phyloP scores from a whole-genome alignment of 1,284 basidiomycete genomes.

The Mycosarcoma maydis region DNA sequence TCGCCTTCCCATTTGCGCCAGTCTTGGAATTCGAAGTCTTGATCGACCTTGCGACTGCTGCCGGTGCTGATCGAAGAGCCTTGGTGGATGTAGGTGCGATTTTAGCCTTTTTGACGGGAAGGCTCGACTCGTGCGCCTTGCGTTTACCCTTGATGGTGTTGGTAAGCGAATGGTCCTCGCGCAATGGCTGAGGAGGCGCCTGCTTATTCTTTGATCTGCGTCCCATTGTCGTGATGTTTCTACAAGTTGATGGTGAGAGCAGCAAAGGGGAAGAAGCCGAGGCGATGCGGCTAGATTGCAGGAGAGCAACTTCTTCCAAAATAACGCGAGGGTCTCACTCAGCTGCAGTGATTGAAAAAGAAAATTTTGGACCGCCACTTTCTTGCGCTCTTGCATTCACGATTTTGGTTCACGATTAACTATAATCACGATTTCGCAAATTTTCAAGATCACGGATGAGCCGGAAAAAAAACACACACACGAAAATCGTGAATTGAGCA shows the following conservation, averaged over 20 bases:
- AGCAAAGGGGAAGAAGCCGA: too few relatives aligned
- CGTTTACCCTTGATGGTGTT: slow-evolving; percentile 60
- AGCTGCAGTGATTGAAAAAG: slow-evolving; percentile 3
- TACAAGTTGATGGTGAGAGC: not conserved
- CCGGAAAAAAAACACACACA: too few relatives aligned
- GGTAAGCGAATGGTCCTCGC: slow-evolving; percentile 69
- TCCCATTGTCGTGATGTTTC: slow-evolving; percentile 73
- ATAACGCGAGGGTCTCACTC: slow-evolving; percentile 8
- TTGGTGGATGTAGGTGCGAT: slow-evolving; percentile 21
- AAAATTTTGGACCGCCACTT: not conserved
- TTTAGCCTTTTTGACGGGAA: slow-evolving; percentile 53
- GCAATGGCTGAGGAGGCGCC: slow-evolving; percentile 76
- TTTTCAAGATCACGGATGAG: too few relatives aligned
- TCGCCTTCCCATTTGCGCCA: slow-evolving; percentile 24
- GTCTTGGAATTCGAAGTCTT: slow-evolving; percentile 23
- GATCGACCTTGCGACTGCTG: slow-evolving; percentile 58
- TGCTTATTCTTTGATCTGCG: slow-evolving; percentile 92
- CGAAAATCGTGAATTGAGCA: too few relatives aligned
- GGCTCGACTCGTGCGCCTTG: slow-evolving; percentile 65
- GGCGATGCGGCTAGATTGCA: too few relatives aligned
- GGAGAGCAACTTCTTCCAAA: slow-evolving; percentile 2
- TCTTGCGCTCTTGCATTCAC: not conserved
- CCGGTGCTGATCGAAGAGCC: slow-evolving; percentile 65
- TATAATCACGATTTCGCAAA: too few relatives aligned
- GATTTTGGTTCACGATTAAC: too few relatives aligned